These are phyloP conservation scores for Karstenula rhodostoma DNA, from an alignment of 2,329 filamentous ascomycete species.

Conservation along the genomic window DNA sequence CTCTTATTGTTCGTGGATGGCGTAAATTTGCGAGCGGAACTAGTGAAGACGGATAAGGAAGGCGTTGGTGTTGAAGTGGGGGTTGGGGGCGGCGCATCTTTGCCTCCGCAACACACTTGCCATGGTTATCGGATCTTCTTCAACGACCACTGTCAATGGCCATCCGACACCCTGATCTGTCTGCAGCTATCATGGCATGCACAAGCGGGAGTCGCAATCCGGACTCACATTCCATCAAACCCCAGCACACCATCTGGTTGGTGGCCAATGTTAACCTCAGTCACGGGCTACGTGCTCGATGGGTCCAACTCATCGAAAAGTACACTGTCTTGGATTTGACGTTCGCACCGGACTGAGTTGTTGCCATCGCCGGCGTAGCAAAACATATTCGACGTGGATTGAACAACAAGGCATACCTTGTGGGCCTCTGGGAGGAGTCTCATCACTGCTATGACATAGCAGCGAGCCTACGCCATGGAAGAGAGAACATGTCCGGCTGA, in stretches of 20 bases:
- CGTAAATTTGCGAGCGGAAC: neutral
- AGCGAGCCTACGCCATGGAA: neutral
- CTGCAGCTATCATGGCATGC: neutral
- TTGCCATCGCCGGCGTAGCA: neutral
- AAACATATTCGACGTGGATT: neutral
- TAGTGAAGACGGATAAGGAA: neutral
- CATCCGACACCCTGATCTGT: neutral
- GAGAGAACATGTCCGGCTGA: neutral
- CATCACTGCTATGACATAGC: neutral
- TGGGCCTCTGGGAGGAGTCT: neutral
- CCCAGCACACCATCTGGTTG: neutral
- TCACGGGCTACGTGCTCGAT: neutral
- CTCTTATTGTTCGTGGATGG: neutral
- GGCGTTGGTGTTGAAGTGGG: neutral
- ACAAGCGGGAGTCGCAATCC: neutral
- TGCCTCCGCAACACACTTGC: neutral
- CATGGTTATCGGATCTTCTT: neutral
- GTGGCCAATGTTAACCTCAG: neutral
- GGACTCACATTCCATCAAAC: neutral
- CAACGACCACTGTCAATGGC: neutral
- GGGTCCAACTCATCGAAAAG: neutral
- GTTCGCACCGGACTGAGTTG: neutral
- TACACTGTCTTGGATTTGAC: neutral
- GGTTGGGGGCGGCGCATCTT: neutral
- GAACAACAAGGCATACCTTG: neutral